Conservation (phyloP, 768 basidiomycete genomes). For the Gymnopilus junonius region DNA sequence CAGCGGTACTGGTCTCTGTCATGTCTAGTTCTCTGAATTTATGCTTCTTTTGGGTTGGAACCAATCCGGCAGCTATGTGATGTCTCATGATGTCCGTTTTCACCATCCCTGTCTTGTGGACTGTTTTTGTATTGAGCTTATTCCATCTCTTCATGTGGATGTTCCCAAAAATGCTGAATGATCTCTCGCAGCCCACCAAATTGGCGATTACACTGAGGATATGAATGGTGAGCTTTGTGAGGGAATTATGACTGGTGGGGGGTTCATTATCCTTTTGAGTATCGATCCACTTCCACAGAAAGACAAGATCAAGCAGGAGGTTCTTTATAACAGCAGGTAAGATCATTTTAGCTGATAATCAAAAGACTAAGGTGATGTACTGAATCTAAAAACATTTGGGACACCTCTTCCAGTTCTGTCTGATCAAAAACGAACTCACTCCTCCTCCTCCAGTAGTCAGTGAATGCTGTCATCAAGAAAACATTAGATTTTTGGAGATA, state of each 20-base stretch:
- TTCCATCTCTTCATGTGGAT: constrained; percentile 22
- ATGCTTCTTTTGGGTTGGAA: background rate
- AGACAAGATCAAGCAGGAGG: background rate
- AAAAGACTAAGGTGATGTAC: background rate
- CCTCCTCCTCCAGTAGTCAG: constrained; percentile 1
- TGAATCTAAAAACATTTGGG: background rate
- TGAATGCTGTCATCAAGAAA: background rate
- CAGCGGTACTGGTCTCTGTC: too few relatives aligned
- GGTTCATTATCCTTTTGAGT: background rate
- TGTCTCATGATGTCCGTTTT: constrained; percentile 6
- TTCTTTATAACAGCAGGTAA: background rate
- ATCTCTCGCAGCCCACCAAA: constrained; percentile 20
- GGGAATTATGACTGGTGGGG: constrained; percentile 6
- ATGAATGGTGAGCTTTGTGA: constrained; percentile 9
- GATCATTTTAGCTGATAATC: background rate
- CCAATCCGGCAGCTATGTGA: background rate
- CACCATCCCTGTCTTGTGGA: constrained; percentile 13
- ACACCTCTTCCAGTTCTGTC: background rate
- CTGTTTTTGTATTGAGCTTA: constrained; percentile 14
- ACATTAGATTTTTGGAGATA: background rate
- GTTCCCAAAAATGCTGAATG: constrained; percentile 21
- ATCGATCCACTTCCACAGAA: background rate
- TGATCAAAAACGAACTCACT: too few relatives aligned
- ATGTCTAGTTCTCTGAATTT: background rate
- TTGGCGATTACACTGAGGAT: constrained; percentile 17